Evolutionary conservation across 2,329 filamentous ascomycete species (phyloP).

Genomic region (Ascochyta fabae): DNA sequence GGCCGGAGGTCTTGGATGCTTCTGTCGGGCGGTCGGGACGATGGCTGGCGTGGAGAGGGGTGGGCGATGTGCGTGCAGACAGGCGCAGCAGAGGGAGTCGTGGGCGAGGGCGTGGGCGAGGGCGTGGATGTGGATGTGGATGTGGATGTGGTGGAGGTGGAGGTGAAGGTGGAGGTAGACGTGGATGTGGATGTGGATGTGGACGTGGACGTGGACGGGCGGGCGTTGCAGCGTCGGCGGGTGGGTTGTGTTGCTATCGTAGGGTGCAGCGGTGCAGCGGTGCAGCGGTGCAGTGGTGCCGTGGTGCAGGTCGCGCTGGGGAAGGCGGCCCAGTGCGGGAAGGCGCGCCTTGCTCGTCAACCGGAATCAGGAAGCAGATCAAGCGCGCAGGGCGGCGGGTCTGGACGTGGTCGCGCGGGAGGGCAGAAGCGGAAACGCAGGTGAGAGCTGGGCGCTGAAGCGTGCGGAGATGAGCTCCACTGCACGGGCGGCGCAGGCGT

Average conservation of each 20-base stretch:
- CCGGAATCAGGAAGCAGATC: background rate
- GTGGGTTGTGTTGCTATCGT: background rate
- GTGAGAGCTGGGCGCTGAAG: background rate
- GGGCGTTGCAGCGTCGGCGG: background rate
- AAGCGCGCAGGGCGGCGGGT: background rate
- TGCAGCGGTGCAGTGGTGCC: conserved; percentile 1
- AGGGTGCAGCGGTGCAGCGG: conserved; percentile 15
- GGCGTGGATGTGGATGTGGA: conserved; percentile 25
- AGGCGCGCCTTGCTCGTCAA: conserved; percentile 17
- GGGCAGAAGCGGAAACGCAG: background rate
- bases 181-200: background rate
- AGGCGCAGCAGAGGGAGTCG: conserved; percentile 1
- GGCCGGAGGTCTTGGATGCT: conserved; percentile 26
- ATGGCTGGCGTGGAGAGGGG: background rate
- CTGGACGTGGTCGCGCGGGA: background rate
- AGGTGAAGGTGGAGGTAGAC: conserved; percentile 22
- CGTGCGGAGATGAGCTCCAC: conserved; percentile 3
- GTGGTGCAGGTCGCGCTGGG: conserved; percentile 15
- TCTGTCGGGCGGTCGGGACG: conserved; percentile 29
- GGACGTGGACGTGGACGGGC: background rate
- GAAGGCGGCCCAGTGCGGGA: conserved; percentile 15
- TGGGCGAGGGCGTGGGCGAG: conserved; percentile 24
- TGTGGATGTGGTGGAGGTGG: conserved; percentile 23
- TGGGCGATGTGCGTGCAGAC: background rate
- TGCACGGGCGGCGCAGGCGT: conserved; percentile 4